phyloP scores from a whole-genome alignment of 148 eudicot species.

The Vaccinium vitisidaea region DNA sequence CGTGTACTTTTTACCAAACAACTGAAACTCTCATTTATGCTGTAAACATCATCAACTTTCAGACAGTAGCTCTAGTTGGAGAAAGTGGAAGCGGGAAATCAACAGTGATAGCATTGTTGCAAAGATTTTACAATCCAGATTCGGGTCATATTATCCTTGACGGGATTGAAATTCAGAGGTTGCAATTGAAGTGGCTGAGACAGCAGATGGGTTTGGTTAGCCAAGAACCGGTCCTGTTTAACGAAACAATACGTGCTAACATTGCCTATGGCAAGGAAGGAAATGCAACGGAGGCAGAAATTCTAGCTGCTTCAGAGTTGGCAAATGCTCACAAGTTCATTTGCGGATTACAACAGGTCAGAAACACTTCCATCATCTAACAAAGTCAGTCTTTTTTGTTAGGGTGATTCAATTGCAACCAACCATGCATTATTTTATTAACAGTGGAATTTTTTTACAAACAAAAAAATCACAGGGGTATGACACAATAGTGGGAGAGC shows the following conservation, averaged over 20 bases:
- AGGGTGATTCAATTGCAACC: background rate
- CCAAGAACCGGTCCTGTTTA: conserved; percentile 71
- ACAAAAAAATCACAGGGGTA: conserved; percentile 46
- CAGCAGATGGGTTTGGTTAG: conserved; percentile 81
- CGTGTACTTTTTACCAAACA: background rate
- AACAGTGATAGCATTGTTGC: conserved; percentile 63
- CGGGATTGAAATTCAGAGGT: conserved; percentile 53
- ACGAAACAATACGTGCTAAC: conserved; percentile 64
- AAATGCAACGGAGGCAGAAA: conserved; percentile 55
- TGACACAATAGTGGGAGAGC: conserved; percentile 67
- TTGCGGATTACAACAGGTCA: conserved; percentile 57
- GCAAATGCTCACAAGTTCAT: conserved; percentile 84
- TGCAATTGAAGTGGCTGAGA: conserved; percentile 69
- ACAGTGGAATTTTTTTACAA: background rate
- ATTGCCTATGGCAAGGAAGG: conserved; percentile 70
- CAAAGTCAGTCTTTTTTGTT: background rate
- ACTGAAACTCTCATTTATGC: background rate
- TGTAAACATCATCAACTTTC: background rate
- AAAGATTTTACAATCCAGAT: conserved; percentile 70
- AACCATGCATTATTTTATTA: background rate
- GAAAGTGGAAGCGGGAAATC: conserved; percentile 89
- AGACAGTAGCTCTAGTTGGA: conserved; percentile 77
- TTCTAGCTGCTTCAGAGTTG: conserved; percentile 53
- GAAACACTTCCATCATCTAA: background rate
- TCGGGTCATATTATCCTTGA: conserved; percentile 61